phyloP scores from a whole-genome alignment of 306 rosid species.

The Ormosia emarginata region DNA sequence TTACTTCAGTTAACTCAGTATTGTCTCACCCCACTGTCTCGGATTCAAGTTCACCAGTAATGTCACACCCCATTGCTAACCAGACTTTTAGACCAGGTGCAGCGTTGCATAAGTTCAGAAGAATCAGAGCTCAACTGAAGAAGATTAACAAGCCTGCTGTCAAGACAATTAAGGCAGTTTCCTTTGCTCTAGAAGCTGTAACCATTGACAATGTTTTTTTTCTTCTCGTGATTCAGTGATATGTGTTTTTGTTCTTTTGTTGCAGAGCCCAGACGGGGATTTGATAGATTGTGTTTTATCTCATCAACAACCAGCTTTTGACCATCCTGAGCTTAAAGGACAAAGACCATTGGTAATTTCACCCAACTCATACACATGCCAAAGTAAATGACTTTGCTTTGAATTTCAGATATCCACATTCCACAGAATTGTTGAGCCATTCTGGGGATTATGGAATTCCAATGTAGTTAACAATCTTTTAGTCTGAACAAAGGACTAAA shows the following conservation, averaged over 20 bases:
- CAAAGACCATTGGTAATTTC: slow-evolving; percentile 75
- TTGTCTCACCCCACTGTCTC: slow-evolving; percentile 41
- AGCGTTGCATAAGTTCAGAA: slow-evolving; percentile 43
- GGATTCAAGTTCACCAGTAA: slow-evolving; percentile 29
- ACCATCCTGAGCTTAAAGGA: slow-evolving; percentile 73
- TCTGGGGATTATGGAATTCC: slow-evolving; percentile 11
- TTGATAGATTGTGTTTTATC: slow-evolving; percentile 79
- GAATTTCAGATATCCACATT: not conserved
- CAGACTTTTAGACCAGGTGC: slow-evolving; percentile 46
- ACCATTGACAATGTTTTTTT: not conserved
- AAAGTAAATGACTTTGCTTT: slow-evolving; percentile 8
- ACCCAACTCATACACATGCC: not conserved
- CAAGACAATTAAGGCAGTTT: slow-evolving; percentile 80
- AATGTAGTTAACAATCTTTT: not conserved
- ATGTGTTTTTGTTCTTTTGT: slow-evolving; percentile 21
- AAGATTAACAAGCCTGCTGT: slow-evolving; percentile 81
- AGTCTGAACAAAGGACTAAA: slow-evolving; percentile 7
- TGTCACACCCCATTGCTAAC: slow-evolving; percentile 36
- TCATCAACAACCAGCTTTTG: slow-evolving; percentile 94
- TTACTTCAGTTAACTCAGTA: slow-evolving; percentile 47
- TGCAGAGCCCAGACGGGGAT: slow-evolving; percentile 98
- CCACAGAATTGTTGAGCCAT: slow-evolving; percentile 5
- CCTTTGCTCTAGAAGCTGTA: not conserved
- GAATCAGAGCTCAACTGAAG: slow-evolving; percentile 45
- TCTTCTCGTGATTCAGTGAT: slow-evolving; percentile 18